phyloP scores from a whole-genome alignment of 371 early-diverging fungal species.

The Mortierella sp. region DNA sequence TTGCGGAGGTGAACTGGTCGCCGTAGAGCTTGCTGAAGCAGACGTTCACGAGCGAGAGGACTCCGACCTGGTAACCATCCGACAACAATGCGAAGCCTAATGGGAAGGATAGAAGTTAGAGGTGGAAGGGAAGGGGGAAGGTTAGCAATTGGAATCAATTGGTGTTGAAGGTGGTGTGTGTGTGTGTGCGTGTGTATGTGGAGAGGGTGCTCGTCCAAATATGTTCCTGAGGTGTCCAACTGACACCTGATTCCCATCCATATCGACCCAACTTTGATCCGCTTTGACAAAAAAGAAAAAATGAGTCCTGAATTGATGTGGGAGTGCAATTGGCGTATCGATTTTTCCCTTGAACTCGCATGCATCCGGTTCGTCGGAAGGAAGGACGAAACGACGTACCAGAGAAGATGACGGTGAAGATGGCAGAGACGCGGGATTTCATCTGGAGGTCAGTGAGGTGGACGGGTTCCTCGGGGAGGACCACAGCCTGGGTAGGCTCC shows the following conservation, averaged over 20 bases:
- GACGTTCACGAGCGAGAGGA: slow-evolving; percentile 58
- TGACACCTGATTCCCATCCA: background rate
- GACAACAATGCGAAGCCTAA: slow-evolving; percentile 58
- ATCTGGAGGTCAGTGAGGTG: background rate
- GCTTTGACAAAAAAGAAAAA: background rate
- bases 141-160: background rate
- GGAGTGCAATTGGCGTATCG: background rate
- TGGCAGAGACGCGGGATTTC: slow-evolving; percentile 37
- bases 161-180: background rate
- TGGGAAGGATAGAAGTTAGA: background rate
- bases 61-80: slow-evolving; percentile 60
- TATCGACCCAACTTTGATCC: background rate
- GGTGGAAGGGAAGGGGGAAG: background rate
- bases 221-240: background rate
- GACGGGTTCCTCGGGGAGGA: slow-evolving; percentile 30
- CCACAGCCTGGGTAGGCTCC: slow-evolving; percentile 31
- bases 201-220: background rate
- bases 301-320: background rate
- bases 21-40: slow-evolving; percentile 54
- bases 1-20: slow-evolving; percentile 42
- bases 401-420: slow-evolving; percentile 58
- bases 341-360: background rate
- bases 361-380: background rate
- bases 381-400: slow-evolving; percentile 18
- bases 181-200: background rate